Evolutionary conservation across 306 rosid genomes (phyloP), one percentile per base, ranked within the genome.

Genomic region (Rubus idaeus): DNA sequence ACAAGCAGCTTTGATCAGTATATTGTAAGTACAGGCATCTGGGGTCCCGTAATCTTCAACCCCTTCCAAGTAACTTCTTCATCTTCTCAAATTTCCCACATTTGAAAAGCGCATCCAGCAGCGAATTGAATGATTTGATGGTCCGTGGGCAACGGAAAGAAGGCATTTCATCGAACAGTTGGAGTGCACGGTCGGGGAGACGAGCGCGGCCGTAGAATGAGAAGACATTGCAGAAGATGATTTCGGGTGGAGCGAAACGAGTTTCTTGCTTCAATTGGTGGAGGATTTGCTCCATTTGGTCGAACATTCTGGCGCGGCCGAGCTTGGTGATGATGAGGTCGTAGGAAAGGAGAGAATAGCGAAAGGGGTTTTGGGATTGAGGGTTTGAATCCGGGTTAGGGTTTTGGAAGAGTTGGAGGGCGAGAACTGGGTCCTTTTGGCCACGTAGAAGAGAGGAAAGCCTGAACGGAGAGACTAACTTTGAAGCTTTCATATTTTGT

Each of bases 321-420:
- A 93, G 98, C 78, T 91, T 91, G 83, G 86, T 80, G 86, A 93
- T 86, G 85, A 91, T 82, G 81, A 91, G 87, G 79, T 91, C 91
- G 64, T 90, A 93, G 70, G 97, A 90, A 46, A 86, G 83, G 63
- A 88, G 88, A 37, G 94, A 84, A 62, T 88, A 41, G 61, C 85
- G 88, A 51, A 87, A 88, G 39, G 90, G 87, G 23, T 76, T 83
- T 1, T 51, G 53, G 70, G 83, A 77, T 10, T 73, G 56, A 3
- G 74, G 4, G n/a, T 42, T n/a, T 30, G 45, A 5, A 74, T 63
- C 68, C 7, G 87, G 80, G 30, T 82, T 78, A 1, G 90, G 96
- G 71, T 86, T 87, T 39, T 44, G 88, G 84, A 93, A 93, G 89
- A 87, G 92, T 16, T 89, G 80, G 53, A 88, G 67, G 9, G 97